Conservation (phyloP, 148 eudicot species). For the Beta vulgaris region DNA sequence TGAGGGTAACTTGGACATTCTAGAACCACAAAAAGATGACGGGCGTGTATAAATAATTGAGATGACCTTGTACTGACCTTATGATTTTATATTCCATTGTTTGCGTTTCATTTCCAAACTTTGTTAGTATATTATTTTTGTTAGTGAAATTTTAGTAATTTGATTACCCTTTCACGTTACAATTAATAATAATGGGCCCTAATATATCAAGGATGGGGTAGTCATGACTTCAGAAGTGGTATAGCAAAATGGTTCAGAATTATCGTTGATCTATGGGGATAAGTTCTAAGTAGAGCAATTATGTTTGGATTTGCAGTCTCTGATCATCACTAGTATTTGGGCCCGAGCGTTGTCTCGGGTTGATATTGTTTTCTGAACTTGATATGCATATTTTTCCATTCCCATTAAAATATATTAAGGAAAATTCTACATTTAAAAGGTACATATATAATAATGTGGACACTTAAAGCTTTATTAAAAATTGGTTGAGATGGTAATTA, state of each 20-base stretch:
- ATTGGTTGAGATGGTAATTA: too few species aligned
- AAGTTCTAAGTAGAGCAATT: too few species aligned
- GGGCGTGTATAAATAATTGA: slow-evolving; percentile 21
- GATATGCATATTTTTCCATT: too few species aligned
- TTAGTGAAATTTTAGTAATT: not conserved
- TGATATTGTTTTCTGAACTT: too few species aligned
- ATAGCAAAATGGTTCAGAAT: not conserved
- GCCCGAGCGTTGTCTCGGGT: too few species aligned
- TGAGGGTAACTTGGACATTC: slow-evolving; percentile 2
- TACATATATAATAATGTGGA: too few species aligned
- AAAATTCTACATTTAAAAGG: too few species aligned
- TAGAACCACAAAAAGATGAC: not conserved
- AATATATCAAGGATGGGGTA: not conserved
- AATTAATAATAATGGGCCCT: not conserved
- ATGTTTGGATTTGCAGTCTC: too few species aligned
- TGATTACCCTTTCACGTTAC: too few species aligned
- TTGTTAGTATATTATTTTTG: not conserved
- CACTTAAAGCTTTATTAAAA: too few species aligned
- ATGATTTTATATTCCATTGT: slow-evolving; percentile 12
- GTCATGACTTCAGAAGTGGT: not conserved
- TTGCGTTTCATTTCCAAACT: slow-evolving; percentile 8
- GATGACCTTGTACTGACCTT: slow-evolving; percentile 24
- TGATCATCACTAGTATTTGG: too few species aligned
- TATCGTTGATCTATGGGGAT: not conserved
- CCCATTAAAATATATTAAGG: too few species aligned